Percentiles rank a stretch among this genome's conserved stretches.
Conservation (phyloP, 2,329 filamentous ascomycete genomes). For the Phoma sp. region DNA sequence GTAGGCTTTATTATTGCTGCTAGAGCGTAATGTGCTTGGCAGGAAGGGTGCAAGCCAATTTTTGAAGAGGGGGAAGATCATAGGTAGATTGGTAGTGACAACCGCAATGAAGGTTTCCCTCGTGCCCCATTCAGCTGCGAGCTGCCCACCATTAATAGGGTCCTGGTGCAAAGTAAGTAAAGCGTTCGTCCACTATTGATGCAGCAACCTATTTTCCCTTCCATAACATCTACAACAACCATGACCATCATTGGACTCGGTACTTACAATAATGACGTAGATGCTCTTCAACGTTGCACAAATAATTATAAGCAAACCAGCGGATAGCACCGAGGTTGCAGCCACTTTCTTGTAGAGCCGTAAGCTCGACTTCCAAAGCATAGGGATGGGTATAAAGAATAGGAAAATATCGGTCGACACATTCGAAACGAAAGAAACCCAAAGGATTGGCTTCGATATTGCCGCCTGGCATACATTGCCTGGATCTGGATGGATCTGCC, state of each 20-base stretch:
- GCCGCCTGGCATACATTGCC: conserved; percentile 44
- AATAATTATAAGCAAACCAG: conserved; percentile 64
- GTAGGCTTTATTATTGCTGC: conserved; percentile 21
- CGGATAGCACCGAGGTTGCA: conserved; percentile 62
- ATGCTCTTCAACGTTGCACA: conserved; percentile 64
- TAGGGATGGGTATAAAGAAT: conserved; percentile 64
- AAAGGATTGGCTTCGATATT: conserved; percentile 18
- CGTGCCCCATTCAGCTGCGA: conserved; percentile 55
- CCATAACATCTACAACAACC: no score
- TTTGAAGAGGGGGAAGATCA: conserved; percentile 34
- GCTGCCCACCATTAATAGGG: conserved; percentile 50
- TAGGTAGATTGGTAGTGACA: conserved; percentile 54
- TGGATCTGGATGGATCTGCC: conserved; percentile 67
- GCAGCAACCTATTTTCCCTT: no score
- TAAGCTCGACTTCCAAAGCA: conserved; percentile 61
- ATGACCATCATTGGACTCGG: background rate
- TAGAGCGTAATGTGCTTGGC: conserved; percentile 18
- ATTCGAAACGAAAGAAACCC: conserved; percentile 54
- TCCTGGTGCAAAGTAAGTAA: conserved; percentile 24
- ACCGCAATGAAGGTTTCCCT: conserved; percentile 58
- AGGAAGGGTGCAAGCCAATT: conserved; percentile 20
- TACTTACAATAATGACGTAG: conserved; percentile 53
- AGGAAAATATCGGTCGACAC: conserved; percentile 66
- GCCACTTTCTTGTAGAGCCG: conserved; percentile 60
- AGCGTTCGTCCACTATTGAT: background rate